These are phyloP conservation scores for Quercus ilex DNA, from an alignment of 306 rosid genomes.

Conservation along the genomic window DNA sequence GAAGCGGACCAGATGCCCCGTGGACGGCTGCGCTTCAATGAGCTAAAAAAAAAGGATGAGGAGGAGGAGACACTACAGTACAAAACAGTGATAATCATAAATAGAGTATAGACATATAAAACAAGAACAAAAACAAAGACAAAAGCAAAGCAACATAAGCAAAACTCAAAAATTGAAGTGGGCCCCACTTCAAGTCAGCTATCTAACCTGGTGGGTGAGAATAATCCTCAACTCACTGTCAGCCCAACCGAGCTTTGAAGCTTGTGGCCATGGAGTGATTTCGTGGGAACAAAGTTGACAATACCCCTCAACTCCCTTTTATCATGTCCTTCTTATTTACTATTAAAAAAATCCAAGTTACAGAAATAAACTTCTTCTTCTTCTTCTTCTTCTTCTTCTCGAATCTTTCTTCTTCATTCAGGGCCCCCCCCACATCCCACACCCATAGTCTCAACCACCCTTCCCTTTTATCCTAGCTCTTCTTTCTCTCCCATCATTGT, in stretches of 20 bases:
- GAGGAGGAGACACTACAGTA: too few species aligned
- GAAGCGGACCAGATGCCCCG: background rate
- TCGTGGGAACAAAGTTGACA: constrained; percentile 36
- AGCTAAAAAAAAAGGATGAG: background rate
- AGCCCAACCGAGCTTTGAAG: constrained; percentile 43
- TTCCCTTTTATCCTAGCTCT: too few species aligned
- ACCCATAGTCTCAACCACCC: constrained; percentile 14
- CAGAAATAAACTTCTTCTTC: too few species aligned
- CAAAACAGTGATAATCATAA: too few species aligned
- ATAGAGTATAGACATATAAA: background rate
- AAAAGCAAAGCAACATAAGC: background rate
- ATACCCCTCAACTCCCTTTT: constrained; percentile 19
- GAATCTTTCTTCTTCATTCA: too few species aligned
- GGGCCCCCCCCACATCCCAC: background rate
- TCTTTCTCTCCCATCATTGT: too few species aligned
- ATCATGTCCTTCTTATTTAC: too few species aligned
- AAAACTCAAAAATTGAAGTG: background rate
- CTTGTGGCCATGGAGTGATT: constrained; percentile 57
- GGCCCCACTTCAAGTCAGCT: constrained; percentile 56
- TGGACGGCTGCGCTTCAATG: background rate
- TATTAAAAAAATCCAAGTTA: too few species aligned
- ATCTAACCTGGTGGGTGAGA: constrained; percentile 58
- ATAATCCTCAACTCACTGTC: constrained; percentile 31
- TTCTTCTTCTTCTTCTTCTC: too few species aligned
- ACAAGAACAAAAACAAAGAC: background rate